Evolutionary conservation across 106 monocot genomes (phyloP).

Genomic region (Phalaenopsis equestris): DNA sequence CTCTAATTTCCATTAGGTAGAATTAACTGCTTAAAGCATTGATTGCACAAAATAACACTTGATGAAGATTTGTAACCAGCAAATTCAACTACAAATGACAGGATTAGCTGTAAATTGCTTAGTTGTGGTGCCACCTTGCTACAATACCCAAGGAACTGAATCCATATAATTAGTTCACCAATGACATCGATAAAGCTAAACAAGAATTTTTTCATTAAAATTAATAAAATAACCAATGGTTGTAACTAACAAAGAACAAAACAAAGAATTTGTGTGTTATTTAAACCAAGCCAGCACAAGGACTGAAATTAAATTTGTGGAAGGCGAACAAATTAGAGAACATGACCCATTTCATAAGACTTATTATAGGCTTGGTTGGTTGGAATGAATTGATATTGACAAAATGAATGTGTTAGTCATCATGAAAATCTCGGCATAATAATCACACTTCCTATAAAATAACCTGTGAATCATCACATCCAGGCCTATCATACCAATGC

Average conservation of each 20-base stretch:
- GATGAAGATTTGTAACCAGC: too few relatives aligned
- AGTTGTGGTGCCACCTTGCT: neutral
- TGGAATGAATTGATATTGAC: too few relatives aligned
- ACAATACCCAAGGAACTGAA: neutral
- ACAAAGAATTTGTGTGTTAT: neutral
- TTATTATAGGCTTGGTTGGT: neutral
- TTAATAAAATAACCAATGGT: neutral
- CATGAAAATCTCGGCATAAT: too few relatives aligned
- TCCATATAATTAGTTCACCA: neutral
- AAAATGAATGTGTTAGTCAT: too few relatives aligned
- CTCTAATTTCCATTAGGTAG: too few relatives aligned
- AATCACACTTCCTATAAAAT: too few relatives aligned
- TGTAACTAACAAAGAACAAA: neutral
- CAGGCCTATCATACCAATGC: too few relatives aligned
- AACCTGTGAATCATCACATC: too few relatives aligned
- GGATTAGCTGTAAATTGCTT: neutral
- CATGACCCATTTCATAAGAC: neutral
- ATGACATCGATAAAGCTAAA: neutral
- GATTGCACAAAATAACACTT: too few relatives aligned
- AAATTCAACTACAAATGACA: neutral
- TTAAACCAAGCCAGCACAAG: neutral
- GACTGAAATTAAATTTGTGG: neutral
- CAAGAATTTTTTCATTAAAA: neutral
- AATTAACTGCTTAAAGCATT: too few relatives aligned
- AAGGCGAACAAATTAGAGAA: neutral